phyloP scores from a whole-genome alignment of 2,329 filamentous ascomycete genomes.

The Colletotrichum cordylinicola region DNA sequence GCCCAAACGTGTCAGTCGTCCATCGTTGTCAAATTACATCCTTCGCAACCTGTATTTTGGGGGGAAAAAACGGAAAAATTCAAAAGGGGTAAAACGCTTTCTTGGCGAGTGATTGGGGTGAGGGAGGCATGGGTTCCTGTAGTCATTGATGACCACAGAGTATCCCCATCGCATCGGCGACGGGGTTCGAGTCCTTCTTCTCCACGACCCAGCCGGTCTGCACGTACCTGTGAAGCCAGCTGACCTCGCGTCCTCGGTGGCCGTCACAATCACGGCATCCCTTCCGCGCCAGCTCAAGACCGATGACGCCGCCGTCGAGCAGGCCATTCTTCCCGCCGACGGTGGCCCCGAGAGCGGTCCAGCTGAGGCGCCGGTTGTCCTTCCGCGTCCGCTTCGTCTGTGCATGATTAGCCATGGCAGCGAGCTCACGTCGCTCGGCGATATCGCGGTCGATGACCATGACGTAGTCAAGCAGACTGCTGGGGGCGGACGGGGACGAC shows the following conservation, averaged over 20 bases:
- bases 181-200: not conserved
- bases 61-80: not conserved
- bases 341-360: slow-evolving; percentile 43
- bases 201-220: slow-evolving; percentile 20
- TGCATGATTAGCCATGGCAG: slow-evolving; percentile 40
- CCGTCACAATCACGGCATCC: slow-evolving; percentile 38
- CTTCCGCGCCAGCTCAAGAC: slow-evolving; percentile 37
- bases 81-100: not conserved
- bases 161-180: slow-evolving; percentile 20
- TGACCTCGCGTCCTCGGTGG: slow-evolving; percentile 36
- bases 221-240: slow-evolving; percentile 30
- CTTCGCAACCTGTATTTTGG: not conserved
- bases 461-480: slow-evolving; percentile 34
- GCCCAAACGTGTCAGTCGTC: not conserved
- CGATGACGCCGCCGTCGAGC: slow-evolving; percentile 37
- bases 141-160: not conserved
- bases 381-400: slow-evolving; percentile 25
- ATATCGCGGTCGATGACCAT: slow-evolving; percentile 44
- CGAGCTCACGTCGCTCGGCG: slow-evolving; percentile 47
- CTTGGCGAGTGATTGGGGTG: not conserved
- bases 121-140: not conserved
- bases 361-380: slow-evolving; percentile 40
- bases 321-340: slow-evolving; percentile 32
- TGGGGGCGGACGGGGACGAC: slow-evolving; percentile 22
- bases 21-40: not conserved